Percentiles rank a stretch among this genome's conserved stretches.
Conservation (phyloP, 345 rosid genomes). For the Mallotus nudiflorus region DNA sequence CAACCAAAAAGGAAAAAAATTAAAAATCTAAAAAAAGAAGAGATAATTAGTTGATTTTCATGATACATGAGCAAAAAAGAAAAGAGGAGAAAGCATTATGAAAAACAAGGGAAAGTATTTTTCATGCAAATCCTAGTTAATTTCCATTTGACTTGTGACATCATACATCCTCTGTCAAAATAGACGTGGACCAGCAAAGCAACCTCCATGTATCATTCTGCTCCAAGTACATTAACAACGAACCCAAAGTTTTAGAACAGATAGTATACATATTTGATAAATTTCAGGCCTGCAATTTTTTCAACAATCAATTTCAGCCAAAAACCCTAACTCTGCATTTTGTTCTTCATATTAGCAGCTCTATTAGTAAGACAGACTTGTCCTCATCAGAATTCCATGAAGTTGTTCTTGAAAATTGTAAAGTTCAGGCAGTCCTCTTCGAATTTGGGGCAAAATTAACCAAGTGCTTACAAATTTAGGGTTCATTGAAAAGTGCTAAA, state of each 20-base stretch:
- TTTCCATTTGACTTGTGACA: background rate
- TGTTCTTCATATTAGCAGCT: background rate
- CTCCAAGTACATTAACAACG: background rate
- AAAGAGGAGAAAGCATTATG: background rate
- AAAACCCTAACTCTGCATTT: background rate
- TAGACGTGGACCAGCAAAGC: background rate
- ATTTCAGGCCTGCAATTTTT: background rate
- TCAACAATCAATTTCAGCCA: background rate
- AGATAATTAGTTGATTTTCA: background rate
- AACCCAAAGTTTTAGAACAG: background rate
- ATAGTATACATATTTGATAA: background rate
- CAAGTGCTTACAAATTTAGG: conserved; percentile 14
- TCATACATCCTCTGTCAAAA: background rate
- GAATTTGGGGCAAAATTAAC: conserved; percentile 1
- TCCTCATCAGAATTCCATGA: background rate
- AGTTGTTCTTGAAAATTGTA: background rate
- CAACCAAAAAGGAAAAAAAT: background rate
- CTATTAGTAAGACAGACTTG: background rate
- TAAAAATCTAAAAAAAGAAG: background rate
- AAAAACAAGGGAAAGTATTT: background rate
- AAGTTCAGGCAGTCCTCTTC: conserved; percentile 14
- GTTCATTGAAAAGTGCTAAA: conserved; percentile 22
- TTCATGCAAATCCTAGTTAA: background rate
- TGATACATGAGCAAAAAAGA: conserved; percentile 8
- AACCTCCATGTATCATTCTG: background rate